A percentile compares a stretch with the other conserved stretches of the same genome.
Evolutionary conservation across 2,329 filamentous ascomycete genomes (phyloP).

Genomic region (Aspergillus arachidicola): DNA sequence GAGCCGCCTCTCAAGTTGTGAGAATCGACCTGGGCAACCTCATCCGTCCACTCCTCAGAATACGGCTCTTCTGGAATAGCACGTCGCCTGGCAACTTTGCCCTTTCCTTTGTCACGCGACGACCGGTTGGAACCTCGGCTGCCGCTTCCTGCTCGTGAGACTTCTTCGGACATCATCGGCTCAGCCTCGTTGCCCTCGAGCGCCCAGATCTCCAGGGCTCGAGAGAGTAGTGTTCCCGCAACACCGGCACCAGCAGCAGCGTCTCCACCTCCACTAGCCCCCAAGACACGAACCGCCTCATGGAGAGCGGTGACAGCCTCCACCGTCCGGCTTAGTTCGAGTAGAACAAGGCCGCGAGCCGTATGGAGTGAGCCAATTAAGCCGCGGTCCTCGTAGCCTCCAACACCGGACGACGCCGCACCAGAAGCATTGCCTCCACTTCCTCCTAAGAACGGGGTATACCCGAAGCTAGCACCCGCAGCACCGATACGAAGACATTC

Average conservation of each 20-base stretch:
- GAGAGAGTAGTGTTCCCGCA: constrained; percentile 48
- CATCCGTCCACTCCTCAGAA: constrained; percentile 40
- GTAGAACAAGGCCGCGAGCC: constrained; percentile 72
- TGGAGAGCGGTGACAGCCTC: constrained; percentile 83
- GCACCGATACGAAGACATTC: constrained; percentile 78
- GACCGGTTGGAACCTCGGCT: constrained; percentile 24
- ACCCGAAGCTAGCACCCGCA: constrained; percentile 76
- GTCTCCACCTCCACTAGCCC: constrained; percentile 49
- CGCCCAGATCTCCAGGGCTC: constrained; percentile 51
- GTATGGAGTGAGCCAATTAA: constrained; percentile 51
- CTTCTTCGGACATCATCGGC: constrained; percentile 18
- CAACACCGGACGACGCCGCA: constrained; percentile 43
- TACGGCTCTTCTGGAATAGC: constrained; percentile 25
- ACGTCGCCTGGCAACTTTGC: constrained; percentile 26
- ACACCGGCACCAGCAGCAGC: constrained; percentile 50
- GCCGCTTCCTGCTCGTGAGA: constrained; percentile 16
- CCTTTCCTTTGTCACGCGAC: constrained; percentile 34
- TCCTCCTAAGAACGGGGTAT: constrained; percentile 63
- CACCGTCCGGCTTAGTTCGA: constrained; percentile 73
- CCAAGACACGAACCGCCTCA: constrained; percentile 59
- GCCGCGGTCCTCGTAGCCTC: constrained; percentile 51
- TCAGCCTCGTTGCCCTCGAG: constrained; percentile 39
- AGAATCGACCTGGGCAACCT: constrained; percentile 34
- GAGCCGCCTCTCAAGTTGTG: constrained; percentile 11
- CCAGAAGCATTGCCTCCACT: constrained; percentile 37